phyloP scores from a whole-genome alignment of 169 alveolate genomes.

The Eimeria maxima region DNA sequence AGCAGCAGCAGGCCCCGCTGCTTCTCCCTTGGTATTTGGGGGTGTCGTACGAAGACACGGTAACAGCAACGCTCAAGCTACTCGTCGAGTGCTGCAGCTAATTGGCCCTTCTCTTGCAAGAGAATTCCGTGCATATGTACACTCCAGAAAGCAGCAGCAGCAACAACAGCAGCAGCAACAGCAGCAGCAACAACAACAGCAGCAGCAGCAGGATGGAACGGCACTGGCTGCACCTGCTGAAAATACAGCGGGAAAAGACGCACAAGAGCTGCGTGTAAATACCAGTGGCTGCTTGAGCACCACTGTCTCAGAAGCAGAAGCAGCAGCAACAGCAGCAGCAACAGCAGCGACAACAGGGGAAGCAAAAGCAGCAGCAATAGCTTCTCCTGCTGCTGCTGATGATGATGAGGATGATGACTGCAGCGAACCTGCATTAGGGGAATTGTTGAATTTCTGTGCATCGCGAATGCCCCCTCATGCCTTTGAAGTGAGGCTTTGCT shows the following conservation, averaged over 20 bases:
- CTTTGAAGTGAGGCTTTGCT: background rate
- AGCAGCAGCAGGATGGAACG: background rate
- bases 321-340: background rate
- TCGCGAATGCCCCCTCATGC: conserved; percentile 53
- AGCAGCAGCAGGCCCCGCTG: conserved; percentile 25
- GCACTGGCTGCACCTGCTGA: background rate
- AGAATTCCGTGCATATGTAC: conserved; percentile 42
- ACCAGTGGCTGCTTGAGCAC: background rate
- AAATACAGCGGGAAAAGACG: background rate
- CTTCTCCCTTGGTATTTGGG: conserved; percentile 67
- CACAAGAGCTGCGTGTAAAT: background rate
- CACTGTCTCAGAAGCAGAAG: background rate
- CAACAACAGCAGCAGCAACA: conserved; percentile 70
- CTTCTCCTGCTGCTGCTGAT: conserved; percentile 18
- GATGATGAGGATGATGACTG: conserved; percentile 18
- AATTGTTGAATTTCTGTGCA: conserved; percentile 35
- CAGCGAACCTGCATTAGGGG: conserved; percentile 16
- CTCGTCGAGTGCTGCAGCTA: conserved; percentile 13
- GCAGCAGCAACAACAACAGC: conserved; percentile 74
- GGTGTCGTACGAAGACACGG: conserved; percentile 70
- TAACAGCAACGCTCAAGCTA: conserved; percentile 76
- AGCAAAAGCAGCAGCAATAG: background rate
- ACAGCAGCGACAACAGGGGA: background rate
- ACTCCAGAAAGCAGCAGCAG: conserved; percentile 68
- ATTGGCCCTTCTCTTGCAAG: conserved; percentile 54